Evolutionary conservation across 805 yeast genomes (phyloP).

Genomic region (Yamadazyma sp.): DNA sequence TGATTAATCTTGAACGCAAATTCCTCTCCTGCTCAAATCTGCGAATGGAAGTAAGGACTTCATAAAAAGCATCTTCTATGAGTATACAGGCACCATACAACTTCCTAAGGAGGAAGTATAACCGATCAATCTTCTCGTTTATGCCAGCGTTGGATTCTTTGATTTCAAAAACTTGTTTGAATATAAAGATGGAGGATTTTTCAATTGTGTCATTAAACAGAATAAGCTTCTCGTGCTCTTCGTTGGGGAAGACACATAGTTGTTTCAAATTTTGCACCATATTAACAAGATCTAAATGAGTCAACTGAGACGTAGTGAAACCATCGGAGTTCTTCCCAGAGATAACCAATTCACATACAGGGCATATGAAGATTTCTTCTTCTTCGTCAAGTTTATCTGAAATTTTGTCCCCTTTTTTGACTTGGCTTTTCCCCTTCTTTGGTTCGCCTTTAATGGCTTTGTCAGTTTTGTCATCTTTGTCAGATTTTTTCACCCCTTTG

Average conservation of each 20-base stretch:
- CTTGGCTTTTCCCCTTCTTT: constrained; percentile 5
- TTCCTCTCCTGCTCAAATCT: constrained; percentile 8
- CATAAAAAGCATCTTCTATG: constrained; percentile 22
- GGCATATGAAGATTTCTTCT: constrained; percentile 27
- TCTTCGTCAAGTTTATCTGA: constrained; percentile 1
- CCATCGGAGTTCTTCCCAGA: constrained; percentile 18
- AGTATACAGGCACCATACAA: constrained; percentile 31
- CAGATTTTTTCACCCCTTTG: constrained; percentile 1
- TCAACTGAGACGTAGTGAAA: constrained; percentile 16
- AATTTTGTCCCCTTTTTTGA: constrained; percentile 1
- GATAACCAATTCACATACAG: constrained; percentile 29
- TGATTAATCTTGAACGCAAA: not conserved
- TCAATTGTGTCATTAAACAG: constrained; percentile 17
- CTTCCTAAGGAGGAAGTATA: constrained; percentile 27
- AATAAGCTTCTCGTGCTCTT: constrained; percentile 21
- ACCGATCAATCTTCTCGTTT: constrained; percentile 21
- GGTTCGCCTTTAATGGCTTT: not conserved
- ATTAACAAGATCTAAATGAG: constrained; percentile 15
- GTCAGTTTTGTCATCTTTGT: constrained; percentile 4
- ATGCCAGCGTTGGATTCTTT: constrained; percentile 10
- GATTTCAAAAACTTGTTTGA: constrained; percentile 16
- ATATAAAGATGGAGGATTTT: constrained; percentile 11
- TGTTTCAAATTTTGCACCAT: constrained; percentile 15
- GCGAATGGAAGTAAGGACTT: constrained; percentile 20
- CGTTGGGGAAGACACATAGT: constrained; percentile 21